Evolutionary conservation across 2,329 filamentous ascomycete species (phyloP), one percentile per base, ranked within the genome.

Genomic region (Trematosphaeria pertusa): DNA sequence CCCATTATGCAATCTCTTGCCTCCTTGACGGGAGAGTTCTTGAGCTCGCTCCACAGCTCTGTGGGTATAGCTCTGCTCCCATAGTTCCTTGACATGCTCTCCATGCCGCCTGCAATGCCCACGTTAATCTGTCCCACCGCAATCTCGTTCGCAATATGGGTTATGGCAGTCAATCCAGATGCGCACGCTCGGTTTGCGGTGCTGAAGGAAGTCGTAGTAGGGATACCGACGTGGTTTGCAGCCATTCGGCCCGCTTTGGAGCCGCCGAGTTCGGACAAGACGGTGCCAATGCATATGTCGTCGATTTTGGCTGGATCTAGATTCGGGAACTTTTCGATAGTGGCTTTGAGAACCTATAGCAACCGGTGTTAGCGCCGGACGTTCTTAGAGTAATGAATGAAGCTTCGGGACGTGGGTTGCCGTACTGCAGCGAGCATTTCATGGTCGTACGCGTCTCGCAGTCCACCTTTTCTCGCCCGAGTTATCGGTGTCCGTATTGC

Each of bases 31-130:
- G 75, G 73, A 3, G 81, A 85, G 1, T 87, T 81, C 60, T 78
- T 83, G 50, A 96, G 75, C 40, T 82, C 85, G 0, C 87, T 85
- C 90, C 91, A 96, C 9, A 91, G 73, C 54, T 91, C 83, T 0
- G 85, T 86, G 0, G 92, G 92, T 33, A 97, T 94, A n/a, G 92
- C 92, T 46, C 85, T 79, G 19, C 79, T 84, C 40, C 87, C 91
- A 73, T 97, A 97, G 75, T 96, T 96, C 56, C 87, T 78, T 54
- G 90, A 96, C 92, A 97, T 97, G 75, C 88, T 93, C 81, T 97
- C 92, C 89, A 95, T 96, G 21, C 92, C 92, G 2, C 89, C 92
- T 8, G 86, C 92, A 52, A 97, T 84, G 49, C 90, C 92, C 0
- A 80, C 78, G 52, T 86, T 82, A 40, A 93, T 87, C 59, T 83